phyloP scores from a whole-genome alignment of 495 filamentous ascomycete genomes.

The Copromyces sp. region DNA sequence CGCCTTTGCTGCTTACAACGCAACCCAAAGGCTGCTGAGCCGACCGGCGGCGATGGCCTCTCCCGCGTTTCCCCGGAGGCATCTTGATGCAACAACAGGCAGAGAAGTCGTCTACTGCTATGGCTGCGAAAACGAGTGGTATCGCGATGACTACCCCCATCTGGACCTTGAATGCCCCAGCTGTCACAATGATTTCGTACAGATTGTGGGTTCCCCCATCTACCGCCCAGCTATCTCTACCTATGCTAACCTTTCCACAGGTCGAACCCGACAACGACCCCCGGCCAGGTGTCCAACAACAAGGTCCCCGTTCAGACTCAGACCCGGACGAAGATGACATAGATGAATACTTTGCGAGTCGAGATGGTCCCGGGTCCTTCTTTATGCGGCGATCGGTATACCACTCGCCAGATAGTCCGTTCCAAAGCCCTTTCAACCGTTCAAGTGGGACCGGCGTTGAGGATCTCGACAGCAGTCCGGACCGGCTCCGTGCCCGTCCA shows the following conservation, averaged over 20 bases:
- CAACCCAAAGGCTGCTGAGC: slow-evolving; percentile 21
- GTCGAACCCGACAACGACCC: slow-evolving; percentile 33
- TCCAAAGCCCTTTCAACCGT: background rate
- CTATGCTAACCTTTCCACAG: slow-evolving; percentile 21
- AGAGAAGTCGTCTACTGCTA: slow-evolving; percentile 77
- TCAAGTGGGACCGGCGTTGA: background rate
- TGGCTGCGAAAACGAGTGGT: slow-evolving; percentile 69
- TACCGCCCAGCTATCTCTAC: slow-evolving; percentile 1
- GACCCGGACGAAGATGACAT: slow-evolving; percentile 40
- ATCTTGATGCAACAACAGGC: slow-evolving; percentile 32
- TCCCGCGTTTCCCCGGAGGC: slow-evolving; percentile 3
- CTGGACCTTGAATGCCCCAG: slow-evolving; percentile 58
- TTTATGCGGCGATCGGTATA: slow-evolving; percentile 18
- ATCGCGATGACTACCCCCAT: slow-evolving; percentile 43
- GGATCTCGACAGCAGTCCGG: background rate
- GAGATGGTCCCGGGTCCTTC: slow-evolving; percentile 32
- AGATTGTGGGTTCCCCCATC: slow-evolving; percentile 54
- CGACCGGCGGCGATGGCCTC: slow-evolving; percentile 32
- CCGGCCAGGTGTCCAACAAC: slow-evolving; percentile 25
- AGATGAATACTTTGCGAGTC: slow-evolving; percentile 36
- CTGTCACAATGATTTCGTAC: slow-evolving; percentile 67
- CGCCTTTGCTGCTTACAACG: slow-evolving; percentile 37
- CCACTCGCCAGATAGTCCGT: slow-evolving; percentile 7
- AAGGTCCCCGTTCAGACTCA: slow-evolving; percentile 28
- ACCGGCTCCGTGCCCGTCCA: background rate